Conservation (phyloP, 257 asterid genomes). For the Solanum etuberosum region DNA sequence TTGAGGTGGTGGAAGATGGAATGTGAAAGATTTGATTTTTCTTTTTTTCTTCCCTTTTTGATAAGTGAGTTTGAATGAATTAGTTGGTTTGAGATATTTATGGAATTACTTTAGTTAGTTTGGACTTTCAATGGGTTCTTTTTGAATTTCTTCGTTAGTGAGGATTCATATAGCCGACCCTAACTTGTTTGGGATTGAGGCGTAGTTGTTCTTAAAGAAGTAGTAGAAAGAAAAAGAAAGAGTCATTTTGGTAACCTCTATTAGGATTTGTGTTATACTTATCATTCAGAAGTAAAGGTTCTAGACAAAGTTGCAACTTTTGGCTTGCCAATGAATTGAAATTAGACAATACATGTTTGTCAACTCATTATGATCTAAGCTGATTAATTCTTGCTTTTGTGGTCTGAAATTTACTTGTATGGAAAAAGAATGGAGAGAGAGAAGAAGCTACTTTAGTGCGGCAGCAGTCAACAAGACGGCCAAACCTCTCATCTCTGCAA, state of each 20-base stretch:
- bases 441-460: conserved; percentile 60
- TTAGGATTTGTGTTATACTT: not conserved
- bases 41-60: not conserved
- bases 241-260: not conserved
- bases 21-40: not conserved
- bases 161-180: not conserved
- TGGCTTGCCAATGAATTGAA: not conserved
- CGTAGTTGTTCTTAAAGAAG: not conserved
- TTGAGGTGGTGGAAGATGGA: not conserved
- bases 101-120: not conserved
- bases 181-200: not conserved
- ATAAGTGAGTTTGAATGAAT: not conserved
- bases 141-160: not conserved
- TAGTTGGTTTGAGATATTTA: not conserved
- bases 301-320: not conserved
- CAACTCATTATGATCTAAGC: not conserved
- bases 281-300: not conserved
- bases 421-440: conserved; percentile 40
- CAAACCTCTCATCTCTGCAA: conserved; percentile 63
- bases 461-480: conserved; percentile 41
- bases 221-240: not conserved
- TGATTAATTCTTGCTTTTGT: not conserved
- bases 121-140: not conserved
- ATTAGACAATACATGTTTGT: not conserved
- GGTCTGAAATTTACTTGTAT: not conserved